phyloP scores from a whole-genome alignment of 1,139 yeast genomes.

The Scheffersomyces stambukii region DNA sequence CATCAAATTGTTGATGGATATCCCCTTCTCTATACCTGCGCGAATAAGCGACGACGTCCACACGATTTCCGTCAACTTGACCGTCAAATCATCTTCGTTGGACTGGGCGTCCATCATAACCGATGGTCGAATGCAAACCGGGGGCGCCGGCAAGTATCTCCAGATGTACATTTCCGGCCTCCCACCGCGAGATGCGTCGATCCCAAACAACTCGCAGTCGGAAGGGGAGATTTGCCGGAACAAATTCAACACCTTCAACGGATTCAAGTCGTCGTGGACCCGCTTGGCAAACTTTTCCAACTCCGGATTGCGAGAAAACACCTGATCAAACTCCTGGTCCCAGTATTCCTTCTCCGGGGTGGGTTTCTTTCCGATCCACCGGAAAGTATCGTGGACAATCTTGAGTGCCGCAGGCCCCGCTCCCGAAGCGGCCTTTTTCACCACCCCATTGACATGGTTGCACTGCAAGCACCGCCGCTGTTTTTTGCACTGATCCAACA shows the following conservation, averaged over 20 bases:
- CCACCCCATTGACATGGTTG: constrained; percentile 91
- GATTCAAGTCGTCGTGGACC: constrained; percentile 92
- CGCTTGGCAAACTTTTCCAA: constrained; percentile 81
- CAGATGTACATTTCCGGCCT: constrained; percentile 96
- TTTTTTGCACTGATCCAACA: constrained; percentile 90
- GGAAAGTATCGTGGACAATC: constrained; percentile 90
- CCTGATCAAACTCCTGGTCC: constrained; percentile 80
- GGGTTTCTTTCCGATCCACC: constrained; percentile 91
- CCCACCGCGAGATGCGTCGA: constrained; percentile 83
- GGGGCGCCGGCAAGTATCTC: constrained; percentile 98
- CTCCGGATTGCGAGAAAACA: constrained; percentile 74
- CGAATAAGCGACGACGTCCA: constrained; percentile 92
- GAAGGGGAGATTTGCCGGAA: constrained; percentile 81
- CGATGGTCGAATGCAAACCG: constrained; percentile 97
- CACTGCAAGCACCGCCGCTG: constrained; percentile 88
- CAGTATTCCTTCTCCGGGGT: constrained; percentile 82
- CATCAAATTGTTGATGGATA: constrained; percentile 87
- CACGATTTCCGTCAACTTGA: constrained; percentile 91
- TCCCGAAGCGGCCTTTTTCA: constrained; percentile 92
- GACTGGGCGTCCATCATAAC: constrained; percentile 92
- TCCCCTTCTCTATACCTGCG: constrained; percentile 94
- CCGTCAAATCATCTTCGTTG: constrained; percentile 96
- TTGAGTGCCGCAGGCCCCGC: constrained; percentile 91
- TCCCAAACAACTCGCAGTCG: constrained; percentile 90
- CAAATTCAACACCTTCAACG: constrained; percentile 79